These are phyloP conservation scores for Neocatenulostroma microsporum DNA, from an alignment of 2,329 filamentous ascomycete genomes.

Conservation along the genomic window DNA sequence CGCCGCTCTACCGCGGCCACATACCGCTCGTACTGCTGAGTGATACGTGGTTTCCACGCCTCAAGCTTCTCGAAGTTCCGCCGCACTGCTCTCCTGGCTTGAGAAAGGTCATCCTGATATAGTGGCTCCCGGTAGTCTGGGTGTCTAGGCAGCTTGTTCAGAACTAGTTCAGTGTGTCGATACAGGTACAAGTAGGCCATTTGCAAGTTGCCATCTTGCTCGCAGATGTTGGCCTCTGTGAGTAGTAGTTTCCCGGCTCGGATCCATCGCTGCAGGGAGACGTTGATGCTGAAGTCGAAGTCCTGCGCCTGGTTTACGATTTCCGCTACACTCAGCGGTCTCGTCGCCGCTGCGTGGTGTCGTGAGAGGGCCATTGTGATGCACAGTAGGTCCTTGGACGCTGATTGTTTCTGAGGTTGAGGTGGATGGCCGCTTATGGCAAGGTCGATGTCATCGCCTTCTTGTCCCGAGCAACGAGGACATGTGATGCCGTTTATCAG, in stretches of 20 bases:
- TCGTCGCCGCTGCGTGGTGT: conserved; percentile 20
- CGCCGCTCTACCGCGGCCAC: conserved; percentile 42
- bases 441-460: too few relatives aligned
- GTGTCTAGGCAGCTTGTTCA: conserved; percentile 66
- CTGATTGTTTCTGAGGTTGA: too few relatives aligned
- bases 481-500: too few relatives aligned
- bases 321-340: conserved; percentile 56
- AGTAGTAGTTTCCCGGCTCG: conserved; percentile 24
- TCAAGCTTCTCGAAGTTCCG: conserved; percentile 65
- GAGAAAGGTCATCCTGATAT: conserved; percentile 45
- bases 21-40: conserved; percentile 63
- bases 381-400: too few relatives aligned
- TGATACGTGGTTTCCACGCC: conserved; percentile 68
- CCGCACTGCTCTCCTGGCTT: conserved; percentile 55
- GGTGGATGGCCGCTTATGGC: too few relatives aligned
- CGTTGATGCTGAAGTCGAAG: conserved; percentile 71
- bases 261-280: conserved; percentile 52
- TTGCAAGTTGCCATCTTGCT: conserved; percentile 75
- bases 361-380: conserved; percentile 27
- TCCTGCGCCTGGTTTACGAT: conserved; percentile 67
- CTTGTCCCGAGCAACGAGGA: too few relatives aligned
- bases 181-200: conserved; percentile 89
- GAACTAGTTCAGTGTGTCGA: conserved; percentile 75
- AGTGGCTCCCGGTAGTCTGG: conserved; percentile 64
- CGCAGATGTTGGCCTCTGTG: conserved; percentile 69